Base-by-base conservation (phyloP, 345 rosid species). In the Acer yangbiense region DNA sequence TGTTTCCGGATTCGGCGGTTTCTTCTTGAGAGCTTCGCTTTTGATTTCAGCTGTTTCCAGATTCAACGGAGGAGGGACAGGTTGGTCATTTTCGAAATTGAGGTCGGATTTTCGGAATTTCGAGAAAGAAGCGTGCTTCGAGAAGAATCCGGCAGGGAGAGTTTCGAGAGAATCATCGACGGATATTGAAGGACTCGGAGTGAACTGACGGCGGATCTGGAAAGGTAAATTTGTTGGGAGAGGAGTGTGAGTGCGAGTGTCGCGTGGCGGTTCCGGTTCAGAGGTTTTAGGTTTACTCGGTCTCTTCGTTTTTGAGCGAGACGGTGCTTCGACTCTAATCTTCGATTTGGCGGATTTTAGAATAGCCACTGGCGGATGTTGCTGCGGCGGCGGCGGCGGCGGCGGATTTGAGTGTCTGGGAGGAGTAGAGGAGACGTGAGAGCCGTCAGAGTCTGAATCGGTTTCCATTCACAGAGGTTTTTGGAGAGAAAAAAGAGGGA, bases 401-500 rank as follows among this genome's bases (percentile, higher is more conserved):
- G 62, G 77, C 2, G 39, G 86, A 52, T 63, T 78, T 13, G 82
- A 60, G 70, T 79, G 85, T 63, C 94, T 84, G 6, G 99, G 99
- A 85, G 99, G 97, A 73, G 99, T 95, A 72, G 91, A 86, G 72
- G 99, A 93, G 81, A 95, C 73, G 85, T 92, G 91, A 60, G 98
- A 95, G 29, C 94, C 93, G 72, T 85, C 93, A 85, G 98, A 93
- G 81, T 93, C 96, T 60, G 98, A 89, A 81, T 90, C 97, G 78
- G 90, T 84, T 60, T 92, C 94, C 95, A 94, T 90, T 9, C 1
- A 35, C 1, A 35, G 61, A 9, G 48, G 23, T 63, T 39, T 39
- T 21, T 17, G 46, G 77, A 41, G 65, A 65, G 55, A 39, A 39
- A 73, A 32, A 8, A 0, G 48, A 18, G 66, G 66, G 54, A 65